Percentiles rank a stretch among this genome's conserved stretches.
phyloP scores from a whole-genome alignment of 2,329 filamentous ascomycete species.

The Podosphaera xanthii region DNA sequence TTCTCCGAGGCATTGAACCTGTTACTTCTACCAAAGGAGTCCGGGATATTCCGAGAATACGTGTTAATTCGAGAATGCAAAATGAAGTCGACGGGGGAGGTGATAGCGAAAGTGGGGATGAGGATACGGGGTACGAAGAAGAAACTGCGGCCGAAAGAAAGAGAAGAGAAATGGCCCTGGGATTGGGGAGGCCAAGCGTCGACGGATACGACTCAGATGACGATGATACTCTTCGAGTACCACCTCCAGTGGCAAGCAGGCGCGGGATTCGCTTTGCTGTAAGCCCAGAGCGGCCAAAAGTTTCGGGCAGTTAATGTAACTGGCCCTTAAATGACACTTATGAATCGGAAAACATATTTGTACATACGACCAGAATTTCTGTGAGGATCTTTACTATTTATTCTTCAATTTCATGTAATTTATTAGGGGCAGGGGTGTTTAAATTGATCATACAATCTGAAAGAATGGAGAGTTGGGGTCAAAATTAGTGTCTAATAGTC shows the following conservation, averaged over 20 bases:
- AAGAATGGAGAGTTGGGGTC: no score
- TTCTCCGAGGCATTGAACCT: conserved; percentile 22
- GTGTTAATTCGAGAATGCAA: no score
- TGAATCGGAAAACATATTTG: no score
- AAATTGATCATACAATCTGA: no score
- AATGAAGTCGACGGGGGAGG: no score
- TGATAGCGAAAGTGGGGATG: not conserved
- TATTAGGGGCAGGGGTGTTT: no score
- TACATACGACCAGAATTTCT: no score
- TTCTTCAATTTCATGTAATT: no score
- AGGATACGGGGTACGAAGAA: conserved; percentile 14
- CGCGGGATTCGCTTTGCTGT: conserved; percentile 16
- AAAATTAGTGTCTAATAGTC: no score
- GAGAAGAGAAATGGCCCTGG: conserved; percentile 50
- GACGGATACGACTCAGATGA: conserved; percentile 11
- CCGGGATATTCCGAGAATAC: not conserved
- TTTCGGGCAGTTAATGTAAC: no score
- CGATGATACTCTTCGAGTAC: conserved; percentile 14
- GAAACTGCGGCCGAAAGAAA: conserved; percentile 58
- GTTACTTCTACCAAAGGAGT: conserved; percentile 9
- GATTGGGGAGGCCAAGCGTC: conserved; percentile 21
- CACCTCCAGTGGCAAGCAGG: conserved; percentile 10
- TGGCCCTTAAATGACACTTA: no score
- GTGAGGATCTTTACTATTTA: no score
- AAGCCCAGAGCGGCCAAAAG: conserved; percentile 13